Evolutionary conservation across 805 yeast genomes (phyloP), one percentile per base, ranked within the genome.

Genomic region (Isabelozyma gotoi): DNA sequence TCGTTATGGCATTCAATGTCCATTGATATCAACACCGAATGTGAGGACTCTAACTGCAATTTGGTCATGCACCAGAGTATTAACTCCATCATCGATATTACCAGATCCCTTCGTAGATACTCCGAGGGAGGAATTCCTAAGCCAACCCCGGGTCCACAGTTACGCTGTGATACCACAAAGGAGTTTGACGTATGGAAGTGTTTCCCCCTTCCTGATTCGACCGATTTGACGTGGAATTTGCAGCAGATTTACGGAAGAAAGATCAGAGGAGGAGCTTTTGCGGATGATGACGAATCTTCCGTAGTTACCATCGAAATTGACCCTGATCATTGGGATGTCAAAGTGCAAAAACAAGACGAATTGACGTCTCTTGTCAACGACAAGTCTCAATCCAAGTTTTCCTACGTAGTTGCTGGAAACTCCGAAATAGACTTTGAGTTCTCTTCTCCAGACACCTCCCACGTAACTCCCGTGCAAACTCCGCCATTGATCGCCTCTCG

Each of bases 1-100:
- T 82, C 97, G 0, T 81, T 84, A 49, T 94, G 98, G 98, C 96
- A 91, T 51, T 81, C 91, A 33, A 84, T 94, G 89, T 78, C 97
- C 2, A 80, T 94, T 37, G 98, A 92, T 60, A 74, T 92, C 19
- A 65, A 66, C 14, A 82, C 89, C 0, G 66, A 65, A 10, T 82
- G 90, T 51, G 67, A 61, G 18, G 45, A 53, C 1, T 40, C 39
- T 2, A 40, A 44, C 5, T 85, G 90, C 50, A 60, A 65, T 35
- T 76, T 77, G 53, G 60, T 69, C 16, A 73, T 89, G 80, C 68
- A 75, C 19, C 91, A 88, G 50, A 68, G 78, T 19, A 81, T 92
- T 17, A 84, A 85, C 51, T 74, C 84, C 41, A 89, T 90, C 3
- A 68, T 88, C 20, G 86, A 91, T 58, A 77, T 87, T 16, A 82